These are phyloP conservation scores for Ophiosphaerella narmari DNA, from an alignment of 2,329 filamentous ascomycete species.

Conservation along the genomic window DNA sequence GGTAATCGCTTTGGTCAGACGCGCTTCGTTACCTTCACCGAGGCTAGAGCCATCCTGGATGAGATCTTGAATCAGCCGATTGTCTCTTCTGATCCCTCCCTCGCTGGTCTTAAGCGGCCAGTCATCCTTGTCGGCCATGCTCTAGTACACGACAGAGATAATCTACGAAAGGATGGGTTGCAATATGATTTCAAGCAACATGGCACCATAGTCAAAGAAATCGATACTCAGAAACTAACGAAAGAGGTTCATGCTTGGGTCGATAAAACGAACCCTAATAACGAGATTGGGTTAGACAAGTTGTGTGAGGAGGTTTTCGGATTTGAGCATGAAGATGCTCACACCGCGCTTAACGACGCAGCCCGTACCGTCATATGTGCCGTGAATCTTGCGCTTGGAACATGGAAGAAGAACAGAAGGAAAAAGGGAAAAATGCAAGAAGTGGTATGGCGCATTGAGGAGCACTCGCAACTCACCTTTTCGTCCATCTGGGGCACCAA, in stretches of 20 bases:
- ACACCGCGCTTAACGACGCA: constrained; percentile 28
- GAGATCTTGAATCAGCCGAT: constrained; percentile 12
- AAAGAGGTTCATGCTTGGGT: constrained; percentile 9
- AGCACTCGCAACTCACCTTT: neutral
- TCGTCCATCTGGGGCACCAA: constrained; percentile 7
- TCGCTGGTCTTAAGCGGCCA: constrained; percentile 12
- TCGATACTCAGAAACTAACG: constrained; percentile 27
- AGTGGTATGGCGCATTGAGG: constrained; percentile 9
- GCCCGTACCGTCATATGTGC: constrained; percentile 23
- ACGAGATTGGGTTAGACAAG: constrained; percentile 13
- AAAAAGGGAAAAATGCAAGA: constrained; percentile 5
- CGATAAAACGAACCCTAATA: neutral
- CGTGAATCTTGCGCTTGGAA: constrained; percentile 12
- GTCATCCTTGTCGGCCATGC: constrained; percentile 25
- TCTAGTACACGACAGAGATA: constrained; percentile 13
- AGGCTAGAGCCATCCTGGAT: constrained; percentile 12
- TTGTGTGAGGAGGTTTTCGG: constrained; percentile 9
- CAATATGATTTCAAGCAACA: constrained; percentile 8
- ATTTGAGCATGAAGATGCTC: constrained; percentile 18
- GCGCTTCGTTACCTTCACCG: constrained; percentile 10
- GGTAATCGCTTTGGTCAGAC: constrained; percentile 23
- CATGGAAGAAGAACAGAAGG: neutral
- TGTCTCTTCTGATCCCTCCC: constrained; percentile 2
- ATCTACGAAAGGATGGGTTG: constrained; percentile 7
- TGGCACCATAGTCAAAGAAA: constrained; percentile 12